Base-by-base conservation (phyloP, 768 basidiomycete species). In the Hygrophorus pudorinus region DNA sequence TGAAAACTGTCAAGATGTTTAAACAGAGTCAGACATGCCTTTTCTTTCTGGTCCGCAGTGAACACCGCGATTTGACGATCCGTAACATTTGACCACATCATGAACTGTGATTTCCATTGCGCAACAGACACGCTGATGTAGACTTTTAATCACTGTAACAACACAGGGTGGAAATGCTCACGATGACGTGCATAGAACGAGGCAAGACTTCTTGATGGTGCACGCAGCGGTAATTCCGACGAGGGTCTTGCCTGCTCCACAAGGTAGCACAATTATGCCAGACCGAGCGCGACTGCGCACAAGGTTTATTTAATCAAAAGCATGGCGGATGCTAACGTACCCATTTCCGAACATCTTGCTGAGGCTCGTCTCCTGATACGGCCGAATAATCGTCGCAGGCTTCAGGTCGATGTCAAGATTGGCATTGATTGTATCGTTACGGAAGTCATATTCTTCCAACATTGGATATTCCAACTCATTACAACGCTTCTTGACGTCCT, bases 321-420 rank as follows among this genome's bases (percentile, higher is more conserved):
- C 38, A 47, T 43, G 4, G 34, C 20, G 33, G 27, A 14, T 28
- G 24, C 51, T 20, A 10, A 51, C 73, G 43, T 62, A 91, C 88
- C 92, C 96, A 61, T 99, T 98, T 42, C 96, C 94, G 63, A 99
- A 99, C 96, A 99, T 99, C 67, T 99, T 99, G 52, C 90, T 92
- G 34, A 99, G 68, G 59, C 88, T 92, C 42, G 96, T 99, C 65
- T 98, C 94, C 63, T 99, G 96, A 64, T 99, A 99, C 11, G 96
- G 91, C 44, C 96, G 77, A 58, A 99, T 96, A 49, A 94, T 85
- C 2, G 96, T 98, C 29, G 91, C 86, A 2, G 96, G 96, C 61
- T 99, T 99, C 43, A 99, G 76, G 62, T 99, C 96, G 46, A 99
- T 99, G 58, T 99, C 96, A 36, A 99, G 73, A 62, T 97, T 94